These are phyloP conservation scores for Zasmidium cellare DNA, from an alignment of 2,329 filamentous ascomycete species.

Conservation along the genomic window DNA sequence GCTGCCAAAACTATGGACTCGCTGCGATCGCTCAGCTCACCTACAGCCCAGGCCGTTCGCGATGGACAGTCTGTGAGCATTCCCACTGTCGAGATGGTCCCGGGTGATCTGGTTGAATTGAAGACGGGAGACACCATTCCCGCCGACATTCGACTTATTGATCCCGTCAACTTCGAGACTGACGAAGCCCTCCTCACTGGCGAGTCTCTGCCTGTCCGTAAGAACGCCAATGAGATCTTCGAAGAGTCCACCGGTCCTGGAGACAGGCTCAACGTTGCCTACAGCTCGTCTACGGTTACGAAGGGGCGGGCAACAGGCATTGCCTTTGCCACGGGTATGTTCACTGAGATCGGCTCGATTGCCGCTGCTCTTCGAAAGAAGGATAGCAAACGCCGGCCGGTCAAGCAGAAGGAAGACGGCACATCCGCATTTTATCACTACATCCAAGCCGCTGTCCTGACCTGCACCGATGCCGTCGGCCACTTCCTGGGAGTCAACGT, in stretches of 20 bases:
- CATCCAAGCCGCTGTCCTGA: constrained; percentile 54
- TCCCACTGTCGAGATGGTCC: constrained; percentile 46
- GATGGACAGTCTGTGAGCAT: constrained; percentile 45
- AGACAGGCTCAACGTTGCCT: constrained; percentile 70
- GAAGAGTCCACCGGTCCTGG: constrained; percentile 59
- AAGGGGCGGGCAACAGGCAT: constrained; percentile 69
- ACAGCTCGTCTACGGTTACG: constrained; percentile 71
- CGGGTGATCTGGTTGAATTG: constrained; percentile 50
- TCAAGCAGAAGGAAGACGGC: constrained; percentile 42
- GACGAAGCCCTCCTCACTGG: constrained; percentile 75
- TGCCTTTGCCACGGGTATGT: constrained; percentile 70
- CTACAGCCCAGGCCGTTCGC: constrained; percentile 48
- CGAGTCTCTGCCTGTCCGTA: constrained; percentile 69
- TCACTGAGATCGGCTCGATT: constrained; percentile 74
- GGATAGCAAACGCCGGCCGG: constrained; percentile 45
- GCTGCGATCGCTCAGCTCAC: constrained; percentile 47
- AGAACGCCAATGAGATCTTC: constrained; percentile 60
- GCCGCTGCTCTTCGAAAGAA: constrained; percentile 67
- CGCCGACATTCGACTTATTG: constrained; percentile 46
- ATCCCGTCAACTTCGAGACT: constrained; percentile 66
- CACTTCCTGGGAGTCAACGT: constrained; percentile 68
- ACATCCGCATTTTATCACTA: constrained; percentile 35
- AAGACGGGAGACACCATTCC: constrained; percentile 52
- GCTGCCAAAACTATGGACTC: constrained; percentile 54
- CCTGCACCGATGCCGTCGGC: constrained; percentile 59